Conservation (phyloP, 2,329 filamentous ascomycete species). For the Drechslerella coelobrocha region DNA sequence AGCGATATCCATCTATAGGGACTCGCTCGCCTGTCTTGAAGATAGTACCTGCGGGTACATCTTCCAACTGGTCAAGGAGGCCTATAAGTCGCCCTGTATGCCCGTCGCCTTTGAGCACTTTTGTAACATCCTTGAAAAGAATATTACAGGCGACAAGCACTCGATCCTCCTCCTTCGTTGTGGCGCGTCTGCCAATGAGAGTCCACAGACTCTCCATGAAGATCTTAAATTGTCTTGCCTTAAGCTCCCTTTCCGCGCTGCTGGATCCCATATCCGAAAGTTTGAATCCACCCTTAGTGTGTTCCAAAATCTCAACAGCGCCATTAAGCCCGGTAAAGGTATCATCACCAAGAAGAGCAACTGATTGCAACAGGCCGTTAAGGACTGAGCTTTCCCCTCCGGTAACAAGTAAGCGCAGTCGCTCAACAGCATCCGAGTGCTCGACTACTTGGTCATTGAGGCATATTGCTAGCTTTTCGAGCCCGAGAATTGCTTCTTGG, state of each 20-base stretch:
- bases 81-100: conserved; percentile 36
- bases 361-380: conserved; percentile 8
- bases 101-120: conserved; percentile 32
- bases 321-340: conserved; percentile 27
- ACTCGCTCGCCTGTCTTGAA: conserved; percentile 30
- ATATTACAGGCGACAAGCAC: conserved; percentile 48
- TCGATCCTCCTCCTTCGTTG: conserved; percentile 49
- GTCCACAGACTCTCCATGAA: conserved; percentile 37
- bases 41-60: conserved; percentile 35
- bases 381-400: conserved; percentile 16
- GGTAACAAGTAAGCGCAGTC: conserved; percentile 17
- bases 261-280: not conserved
- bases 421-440: conserved; percentile 35
- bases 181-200: conserved; percentile 29
- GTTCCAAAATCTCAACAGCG: conserved; percentile 25
- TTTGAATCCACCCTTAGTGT: conserved; percentile 17
- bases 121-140: conserved; percentile 28
- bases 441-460: conserved; percentile 32
- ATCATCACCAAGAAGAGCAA: conserved; percentile 35
- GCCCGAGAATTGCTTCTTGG: conserved; percentile 51
- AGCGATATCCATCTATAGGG: conserved; percentile 41
- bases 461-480: conserved; percentile 39
- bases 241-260: conserved; percentile 3
- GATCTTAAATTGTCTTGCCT: conserved; percentile 9
- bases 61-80: conserved; percentile 29